Evolutionary conservation across 306 rosid genomes (phyloP).

Genomic region (Dryas octopetala): DNA sequence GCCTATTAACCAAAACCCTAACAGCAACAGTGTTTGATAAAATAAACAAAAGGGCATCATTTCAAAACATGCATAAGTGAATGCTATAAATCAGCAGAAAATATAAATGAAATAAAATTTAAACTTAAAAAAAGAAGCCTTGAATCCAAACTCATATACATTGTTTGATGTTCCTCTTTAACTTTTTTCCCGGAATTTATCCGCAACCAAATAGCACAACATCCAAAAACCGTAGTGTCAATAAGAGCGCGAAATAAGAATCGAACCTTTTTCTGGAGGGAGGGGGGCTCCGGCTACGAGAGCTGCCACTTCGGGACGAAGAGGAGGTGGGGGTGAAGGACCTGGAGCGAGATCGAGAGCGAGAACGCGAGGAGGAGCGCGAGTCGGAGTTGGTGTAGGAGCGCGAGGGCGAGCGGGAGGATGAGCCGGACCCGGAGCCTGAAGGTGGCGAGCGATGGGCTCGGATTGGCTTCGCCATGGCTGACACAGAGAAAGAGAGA

Average conservation of each 20-base stretch:
- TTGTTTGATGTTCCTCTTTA: not conserved
- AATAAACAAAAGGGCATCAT: not conserved
- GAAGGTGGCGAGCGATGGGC: constrained; percentile 86
- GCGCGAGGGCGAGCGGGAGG: constrained; percentile 61
- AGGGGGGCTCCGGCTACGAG: constrained; percentile 78
- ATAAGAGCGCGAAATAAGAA: not conserved
- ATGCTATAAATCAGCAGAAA: not conserved
- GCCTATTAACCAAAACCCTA: not conserved
- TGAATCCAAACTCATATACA: not conserved
- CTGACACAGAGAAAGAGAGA: constrained; percentile 14
- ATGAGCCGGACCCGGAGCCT: constrained; percentile 67
- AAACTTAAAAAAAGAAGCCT: not conserved
- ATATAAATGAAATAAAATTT: too few species aligned
- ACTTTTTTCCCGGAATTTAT: not conserved
- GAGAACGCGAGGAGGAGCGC: constrained; percentile 51
- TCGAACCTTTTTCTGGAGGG: constrained; percentile 58
- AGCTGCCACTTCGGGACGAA: constrained; percentile 59
- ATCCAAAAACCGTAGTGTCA: constrained; percentile 9
- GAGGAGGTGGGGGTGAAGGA: constrained; percentile 73
- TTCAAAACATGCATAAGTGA: not conserved
- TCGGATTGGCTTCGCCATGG: constrained; percentile 94
- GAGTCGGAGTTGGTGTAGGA: constrained; percentile 57
- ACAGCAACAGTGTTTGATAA: not conserved
- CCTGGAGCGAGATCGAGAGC: constrained; percentile 59
- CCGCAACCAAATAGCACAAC: constrained; percentile 11